These are phyloP conservation scores for Pythium brachiatum DNA, from an alignment of 352 stramenopile genomes.

Conservation along the genomic window DNA sequence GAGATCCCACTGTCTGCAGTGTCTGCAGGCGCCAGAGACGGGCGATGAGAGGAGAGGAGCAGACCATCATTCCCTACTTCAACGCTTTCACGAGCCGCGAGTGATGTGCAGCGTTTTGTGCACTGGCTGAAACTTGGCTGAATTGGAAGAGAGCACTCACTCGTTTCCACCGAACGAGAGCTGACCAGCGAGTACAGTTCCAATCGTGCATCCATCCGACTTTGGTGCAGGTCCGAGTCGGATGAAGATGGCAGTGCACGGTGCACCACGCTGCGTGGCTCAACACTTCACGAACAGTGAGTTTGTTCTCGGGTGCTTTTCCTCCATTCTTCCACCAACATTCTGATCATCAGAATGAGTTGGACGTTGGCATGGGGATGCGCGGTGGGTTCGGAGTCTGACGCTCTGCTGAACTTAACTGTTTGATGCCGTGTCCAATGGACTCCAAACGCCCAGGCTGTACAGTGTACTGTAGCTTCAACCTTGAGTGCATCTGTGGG, in stretches of 20 bases:
- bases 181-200: background rate
- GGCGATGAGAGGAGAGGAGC: slow-evolving; percentile 6
- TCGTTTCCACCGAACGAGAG: background rate
- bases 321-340: background rate
- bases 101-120: background rate
- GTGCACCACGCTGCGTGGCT: too few relatives aligned
- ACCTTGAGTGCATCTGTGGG: too few relatives aligned
- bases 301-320: background rate
- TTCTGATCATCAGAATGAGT: background rate
- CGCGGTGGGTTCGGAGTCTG: background rate
- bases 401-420: background rate
- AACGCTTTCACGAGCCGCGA: background rate
- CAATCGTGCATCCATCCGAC: background rate
- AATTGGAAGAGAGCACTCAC: background rate
- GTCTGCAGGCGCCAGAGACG: slow-evolving; percentile 16
- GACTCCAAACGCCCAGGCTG: background rate
- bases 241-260: too few relatives aligned
- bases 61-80: slow-evolving; percentile 5
- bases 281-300: background rate
- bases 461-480: too few relatives aligned
- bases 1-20: slow-evolving; percentile 27
- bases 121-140: too few relatives aligned
- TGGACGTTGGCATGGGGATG: background rate
- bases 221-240: too few relatives aligned
- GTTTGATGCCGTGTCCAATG: background rate